phyloP scores from a whole-genome alignment of 495 filamentous ascomycete species.

The Pyrenula aspistea region DNA sequence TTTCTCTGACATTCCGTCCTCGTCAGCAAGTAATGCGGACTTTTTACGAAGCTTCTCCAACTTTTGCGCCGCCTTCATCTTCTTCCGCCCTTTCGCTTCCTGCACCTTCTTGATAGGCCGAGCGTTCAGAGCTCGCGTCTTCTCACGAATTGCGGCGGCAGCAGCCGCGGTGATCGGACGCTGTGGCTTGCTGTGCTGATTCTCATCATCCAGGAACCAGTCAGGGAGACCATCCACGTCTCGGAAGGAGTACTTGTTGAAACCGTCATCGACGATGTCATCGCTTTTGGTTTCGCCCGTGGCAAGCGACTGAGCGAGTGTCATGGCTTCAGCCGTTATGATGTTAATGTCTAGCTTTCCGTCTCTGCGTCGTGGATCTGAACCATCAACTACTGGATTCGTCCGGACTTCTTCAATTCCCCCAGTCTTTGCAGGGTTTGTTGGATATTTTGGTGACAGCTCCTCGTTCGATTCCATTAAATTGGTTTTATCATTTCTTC shows the following conservation, averaged over 20 bases:
- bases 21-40: conserved; percentile 71
- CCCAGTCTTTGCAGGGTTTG: conserved; percentile 7
- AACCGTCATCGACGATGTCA: conserved; percentile 79
- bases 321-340: conserved; percentile 98
- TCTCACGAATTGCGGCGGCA: conserved; percentile 89
- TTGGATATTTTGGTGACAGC: conserved; percentile 11
- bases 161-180: conserved; percentile 84
- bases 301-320: conserved; percentile 84
- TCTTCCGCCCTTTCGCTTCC: conserved; percentile 91
- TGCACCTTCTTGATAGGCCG: conserved; percentile 98
- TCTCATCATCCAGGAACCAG: conserved; percentile 95
- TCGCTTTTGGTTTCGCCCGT: conserved; percentile 66
- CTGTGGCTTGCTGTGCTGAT: conserved; percentile 66
- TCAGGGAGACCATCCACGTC: conserved; percentile 89
- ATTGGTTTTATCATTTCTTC: conserved; percentile 8
- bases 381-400: conserved; percentile 37
- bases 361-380: conserved; percentile 55
- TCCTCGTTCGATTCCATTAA: conserved; percentile 7
- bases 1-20: conserved; percentile 83
- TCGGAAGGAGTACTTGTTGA: conserved; percentile 84
- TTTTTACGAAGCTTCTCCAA: conserved; percentile 95
- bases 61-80: conserved; percentile 81
- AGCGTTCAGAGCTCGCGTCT: conserved; percentile 84
- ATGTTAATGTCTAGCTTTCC: conserved; percentile 87
- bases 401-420: conserved; percentile 24